Percentiles rank a stretch among this genome's conserved stretches.
phyloP scores from a whole-genome alignment of 2,329 filamentous ascomycete species.

The Zymoseptoria passerinii region DNA sequence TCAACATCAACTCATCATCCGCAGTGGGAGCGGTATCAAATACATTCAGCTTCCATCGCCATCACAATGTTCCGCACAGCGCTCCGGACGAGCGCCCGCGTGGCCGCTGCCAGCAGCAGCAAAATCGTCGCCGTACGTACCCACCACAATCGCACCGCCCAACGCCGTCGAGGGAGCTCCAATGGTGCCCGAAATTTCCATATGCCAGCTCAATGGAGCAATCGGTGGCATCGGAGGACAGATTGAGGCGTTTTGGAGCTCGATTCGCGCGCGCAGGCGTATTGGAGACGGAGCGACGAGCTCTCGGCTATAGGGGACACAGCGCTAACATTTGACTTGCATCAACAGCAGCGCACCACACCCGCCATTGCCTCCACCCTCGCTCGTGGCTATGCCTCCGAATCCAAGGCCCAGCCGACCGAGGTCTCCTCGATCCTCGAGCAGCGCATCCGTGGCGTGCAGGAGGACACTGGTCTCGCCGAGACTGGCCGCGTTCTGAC shows the following conservation, averaged over 20 bases:
- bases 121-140: constrained; percentile 78
- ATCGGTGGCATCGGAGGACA: constrained; percentile 35
- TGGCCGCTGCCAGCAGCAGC: constrained; percentile 82
- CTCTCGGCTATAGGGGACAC: constrained; percentile 27
- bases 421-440: constrained; percentile 99
- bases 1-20: constrained; percentile 18
- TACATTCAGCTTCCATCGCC: constrained; percentile 36
- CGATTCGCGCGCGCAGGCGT: constrained; percentile 28
- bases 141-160: constrained; percentile 39
- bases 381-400: constrained; percentile 79
- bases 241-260: constrained; percentile 27
- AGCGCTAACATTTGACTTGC: constrained; percentile 44
- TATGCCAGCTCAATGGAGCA: constrained; percentile 31
- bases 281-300: constrained; percentile 6
- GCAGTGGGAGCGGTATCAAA: constrained; percentile 24
- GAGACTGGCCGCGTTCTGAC: constrained; percentile 99
- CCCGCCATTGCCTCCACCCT: constrained; percentile 64
- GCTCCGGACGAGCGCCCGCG: constrained; percentile 92
- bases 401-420: constrained; percentile 90
- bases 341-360: constrained; percentile 52
- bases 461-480: constrained; percentile 91
- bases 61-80: constrained; percentile 89
- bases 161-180: constrained; percentile 38
- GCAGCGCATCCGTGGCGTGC: constrained; percentile 96
- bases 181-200: constrained; percentile 29